Base-by-base conservation (phyloP, 495 filamentous ascomycete genomes). In the Talaromyces wortmannii region DNA sequence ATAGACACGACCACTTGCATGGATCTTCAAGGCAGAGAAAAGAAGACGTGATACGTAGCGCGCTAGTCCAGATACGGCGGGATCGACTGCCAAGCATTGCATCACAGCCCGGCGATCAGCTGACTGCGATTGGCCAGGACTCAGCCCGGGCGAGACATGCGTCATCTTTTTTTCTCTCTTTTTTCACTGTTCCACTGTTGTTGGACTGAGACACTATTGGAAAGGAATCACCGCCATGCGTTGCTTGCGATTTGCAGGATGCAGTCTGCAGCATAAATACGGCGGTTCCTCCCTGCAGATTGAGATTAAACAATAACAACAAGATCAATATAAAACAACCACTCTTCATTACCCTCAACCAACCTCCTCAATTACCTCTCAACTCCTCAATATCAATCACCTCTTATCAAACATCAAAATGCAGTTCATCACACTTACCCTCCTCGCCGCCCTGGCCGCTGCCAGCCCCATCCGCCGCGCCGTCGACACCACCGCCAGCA, bases 371-470 rank as follows among this genome's bases (percentile, higher is more conserved):
- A 40, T 40, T 10, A 13, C 36, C 5, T 13, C 8, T 2, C 2
- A 40, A 2, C 36, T 40, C 5, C 8, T 6, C 36, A 40, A 57
- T 30, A 33, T 40, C 48, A 50, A 50, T 50, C 5, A 16, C 17
- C 17, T 8, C n/a, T 31, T 50, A 15, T 16, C 7, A 10, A n/a
- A 33, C 31, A 2, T 2, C 36, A 40, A 13, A 40, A 40, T 40
- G 36, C 36, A 40, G 36, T 40, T 44, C 50, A 52, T 70, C 55
- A 55, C 66, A n/a, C 42, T 68, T 52, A 53, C 61, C 18, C 63
- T 51, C 31, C 48, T 75, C 43, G 66, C 67, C 53, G 52, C 62
- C 52, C 46, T 69, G 44, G 56, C 63, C 62, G 51, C 61, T 17
- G 63, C 67, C 16, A 17, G 23, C 36, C 57, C 57, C 23, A 23